phyloP scores from a whole-genome alignment of 2,329 filamentous ascomycete genomes.

The Rhexocercosporidium sp. region DNA sequence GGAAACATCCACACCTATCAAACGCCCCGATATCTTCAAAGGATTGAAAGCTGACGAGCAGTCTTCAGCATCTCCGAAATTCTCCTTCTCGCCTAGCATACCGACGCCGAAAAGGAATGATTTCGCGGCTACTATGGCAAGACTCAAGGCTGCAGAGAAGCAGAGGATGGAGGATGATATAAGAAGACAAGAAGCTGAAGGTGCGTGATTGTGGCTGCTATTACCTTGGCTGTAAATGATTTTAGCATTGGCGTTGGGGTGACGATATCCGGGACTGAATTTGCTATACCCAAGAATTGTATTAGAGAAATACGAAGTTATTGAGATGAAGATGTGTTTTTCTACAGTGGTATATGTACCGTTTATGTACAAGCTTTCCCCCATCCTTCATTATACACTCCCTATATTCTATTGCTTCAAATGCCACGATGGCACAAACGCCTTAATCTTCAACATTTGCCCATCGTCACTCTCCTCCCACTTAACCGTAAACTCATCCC shows the following conservation, averaged over 20 bases:
- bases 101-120: conserved; percentile 38
- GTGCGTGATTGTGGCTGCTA: conserved; percentile 38
- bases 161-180: conserved; percentile 58
- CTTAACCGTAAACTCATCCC: conserved; percentile 53
- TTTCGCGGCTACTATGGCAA: conserved; percentile 55
- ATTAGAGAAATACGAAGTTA: conserved; percentile 20
- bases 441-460: conserved; percentile 66
- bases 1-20: conserved; percentile 39
- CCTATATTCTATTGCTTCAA: conserved; percentile 15
- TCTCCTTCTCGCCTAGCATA: conserved; percentile 40
- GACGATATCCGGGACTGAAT: conserved; percentile 16
- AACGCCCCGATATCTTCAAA: conserved; percentile 43
- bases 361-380: not conserved
- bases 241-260: conserved; percentile 39
- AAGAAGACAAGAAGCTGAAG: conserved; percentile 51
- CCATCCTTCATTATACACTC: not conserved
- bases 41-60: conserved; percentile 48
- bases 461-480: conserved; percentile 47
- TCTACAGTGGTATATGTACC: conserved; percentile 5
- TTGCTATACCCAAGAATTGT: conserved; percentile 29
- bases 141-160: conserved; percentile 61
- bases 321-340: not conserved
- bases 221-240: conserved; percentile 27
- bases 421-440: conserved; percentile 83
- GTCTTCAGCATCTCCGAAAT: conserved; percentile 44